phyloP scores from a whole-genome alignment of 345 rosid species.

The Gossypium longicalyx region DNA sequence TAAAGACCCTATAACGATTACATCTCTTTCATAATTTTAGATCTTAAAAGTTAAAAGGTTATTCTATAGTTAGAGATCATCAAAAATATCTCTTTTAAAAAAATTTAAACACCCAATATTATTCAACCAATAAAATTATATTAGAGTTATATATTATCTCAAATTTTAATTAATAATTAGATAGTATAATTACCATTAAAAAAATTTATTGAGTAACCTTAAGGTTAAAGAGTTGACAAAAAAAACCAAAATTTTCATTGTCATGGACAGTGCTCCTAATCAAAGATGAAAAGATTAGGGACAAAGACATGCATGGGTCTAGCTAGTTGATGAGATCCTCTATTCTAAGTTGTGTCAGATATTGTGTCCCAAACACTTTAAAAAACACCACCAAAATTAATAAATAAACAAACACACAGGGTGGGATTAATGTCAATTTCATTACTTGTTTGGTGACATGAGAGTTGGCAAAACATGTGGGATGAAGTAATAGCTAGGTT shows the following conservation, averaged over 20 bases:
- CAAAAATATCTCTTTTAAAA: too few relatives aligned
- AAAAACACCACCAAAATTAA: not conserved
- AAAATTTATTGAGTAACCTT: not conserved
- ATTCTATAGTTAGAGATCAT: too few relatives aligned
- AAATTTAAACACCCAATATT: too few relatives aligned
- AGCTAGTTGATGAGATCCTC: constrained; percentile 29
- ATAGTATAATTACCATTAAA: not conserved
- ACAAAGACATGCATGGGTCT: constrained; percentile 23
- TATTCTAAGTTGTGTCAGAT: not conserved
- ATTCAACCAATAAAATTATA: too few relatives aligned
- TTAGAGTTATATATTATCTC: too few relatives aligned
- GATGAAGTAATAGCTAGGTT: constrained; percentile 9
- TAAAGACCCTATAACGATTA: too few relatives aligned
- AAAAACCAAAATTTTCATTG: not conserved
- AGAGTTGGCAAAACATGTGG: constrained; percentile 30
- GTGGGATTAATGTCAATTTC: constrained; percentile 12
- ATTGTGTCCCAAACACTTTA: not conserved
- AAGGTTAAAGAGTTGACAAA: not conserved
- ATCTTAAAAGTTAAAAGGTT: too few relatives aligned
- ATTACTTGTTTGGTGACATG: constrained; percentile 12
- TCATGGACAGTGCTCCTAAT: constrained; percentile 8
- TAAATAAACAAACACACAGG: not conserved
- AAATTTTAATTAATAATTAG: too few relatives aligned
- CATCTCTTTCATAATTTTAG: too few relatives aligned
- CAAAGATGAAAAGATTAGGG: constrained; percentile 17